phyloP scores from a whole-genome alignment of 2,329 filamentous ascomycete species.

The Arthrinium puccinioides region DNA sequence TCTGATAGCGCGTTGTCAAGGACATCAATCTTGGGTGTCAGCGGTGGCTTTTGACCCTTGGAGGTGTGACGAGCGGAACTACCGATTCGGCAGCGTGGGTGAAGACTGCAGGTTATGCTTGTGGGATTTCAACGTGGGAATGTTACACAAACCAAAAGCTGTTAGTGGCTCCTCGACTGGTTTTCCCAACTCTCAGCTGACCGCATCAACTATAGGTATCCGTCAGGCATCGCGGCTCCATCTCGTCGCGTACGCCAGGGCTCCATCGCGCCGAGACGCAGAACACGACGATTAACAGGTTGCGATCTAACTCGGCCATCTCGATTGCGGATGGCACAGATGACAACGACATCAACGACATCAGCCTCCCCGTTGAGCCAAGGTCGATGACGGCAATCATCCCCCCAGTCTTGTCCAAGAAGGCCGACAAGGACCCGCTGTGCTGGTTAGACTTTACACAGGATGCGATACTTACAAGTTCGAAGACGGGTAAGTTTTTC shows the following conservation, averaged over 20 bases:
- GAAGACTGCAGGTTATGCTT: conserved; percentile 86
- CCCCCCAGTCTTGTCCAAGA: conserved; percentile 85
- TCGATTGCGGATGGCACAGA: conserved; percentile 44
- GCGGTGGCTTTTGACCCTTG: conserved; percentile 92
- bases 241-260: conserved; percentile 42
- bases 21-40: conserved; percentile 93
- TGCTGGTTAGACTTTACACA: conserved; percentile 93
- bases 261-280: conserved; percentile 55
- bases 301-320: conserved; percentile 65
- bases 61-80: conserved; percentile 92
- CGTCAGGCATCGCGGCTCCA: conserved; percentile 47
- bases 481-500: conserved; percentile 69
- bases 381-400: conserved; percentile 75
- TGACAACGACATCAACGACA: conserved; percentile 35
- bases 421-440: conserved; percentile 77
- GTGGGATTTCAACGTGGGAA: conserved; percentile 97
- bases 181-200: not conserved
- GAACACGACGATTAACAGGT: conserved; percentile 46
- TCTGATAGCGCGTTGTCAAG: conserved; percentile 86
- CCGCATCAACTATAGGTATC: conserved; percentile 32
- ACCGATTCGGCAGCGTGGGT: conserved; percentile 91
- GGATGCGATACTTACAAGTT: conserved; percentile 86
- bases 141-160: conserved; percentile 85
- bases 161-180: conserved; percentile 40
- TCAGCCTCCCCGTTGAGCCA: conserved; percentile 79